phyloP scores from a whole-genome alignment of 345 rosid species.

The Eucalyptus erythrocorys region DNA sequence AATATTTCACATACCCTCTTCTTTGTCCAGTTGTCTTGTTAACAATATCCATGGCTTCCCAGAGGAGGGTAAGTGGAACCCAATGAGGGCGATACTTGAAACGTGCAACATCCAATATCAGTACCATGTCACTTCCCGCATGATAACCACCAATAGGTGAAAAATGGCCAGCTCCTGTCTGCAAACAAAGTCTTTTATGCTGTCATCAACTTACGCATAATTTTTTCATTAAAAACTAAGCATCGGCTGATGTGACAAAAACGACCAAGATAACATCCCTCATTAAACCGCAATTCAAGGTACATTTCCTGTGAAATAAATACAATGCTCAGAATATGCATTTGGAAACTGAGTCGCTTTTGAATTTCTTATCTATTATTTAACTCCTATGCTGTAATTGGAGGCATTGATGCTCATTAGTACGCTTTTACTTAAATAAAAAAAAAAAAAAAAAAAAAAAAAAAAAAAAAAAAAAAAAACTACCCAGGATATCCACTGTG shows the following conservation, averaged over 20 bases:
- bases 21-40: conserved; percentile 48
- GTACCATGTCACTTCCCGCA: conserved; percentile 81
- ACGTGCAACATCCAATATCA: conserved; percentile 94
- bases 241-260: background rate
- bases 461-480: background rate
- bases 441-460: background rate
- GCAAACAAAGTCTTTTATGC: conserved; percentile 2
- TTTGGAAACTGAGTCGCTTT: background rate
- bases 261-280: background rate
- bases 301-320: background rate
- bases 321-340: background rate
- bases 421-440: too few relatives aligned
- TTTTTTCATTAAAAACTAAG: background rate
- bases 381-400: background rate
- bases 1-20: conserved; percentile 43
- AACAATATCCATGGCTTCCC: conserved; percentile 84
- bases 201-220: background rate
- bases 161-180: conserved; percentile 92
- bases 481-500: background rate
- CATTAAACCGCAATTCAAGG: background rate
- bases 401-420: background rate
- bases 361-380: background rate
- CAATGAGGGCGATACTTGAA: conserved; percentile 97
- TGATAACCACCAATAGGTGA: conserved; percentile 97
- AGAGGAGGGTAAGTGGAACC: conserved; percentile 87